Evolutionary conservation across 805 yeast genomes (phyloP).

Genomic region (Candida broadrunensis): DNA sequence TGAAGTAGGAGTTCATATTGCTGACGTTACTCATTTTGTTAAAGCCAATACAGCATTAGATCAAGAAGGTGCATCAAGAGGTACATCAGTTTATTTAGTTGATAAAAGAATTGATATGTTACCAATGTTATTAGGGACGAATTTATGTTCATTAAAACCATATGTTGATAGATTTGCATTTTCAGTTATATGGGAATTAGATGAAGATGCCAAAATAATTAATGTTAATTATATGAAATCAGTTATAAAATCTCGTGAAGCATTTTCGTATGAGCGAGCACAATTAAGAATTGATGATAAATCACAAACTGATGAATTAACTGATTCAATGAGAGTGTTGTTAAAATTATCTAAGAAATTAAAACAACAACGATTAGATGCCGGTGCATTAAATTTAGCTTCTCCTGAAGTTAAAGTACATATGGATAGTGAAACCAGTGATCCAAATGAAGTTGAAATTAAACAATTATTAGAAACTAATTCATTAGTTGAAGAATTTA

Average conservation of each 20-base stretch:
- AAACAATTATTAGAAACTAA: conserved; percentile 86
- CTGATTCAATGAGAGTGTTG: conserved; percentile 84
- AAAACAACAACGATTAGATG: conserved; percentile 81
- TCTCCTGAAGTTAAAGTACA: conserved; percentile 98
- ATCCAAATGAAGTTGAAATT: conserved; percentile 93
- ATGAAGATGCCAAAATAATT: conserved; percentile 79
- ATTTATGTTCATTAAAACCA: conserved; percentile 91
- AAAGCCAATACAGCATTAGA: conserved; percentile 90
- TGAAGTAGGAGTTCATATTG: conserved; percentile 98
- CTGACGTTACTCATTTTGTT: conserved; percentile 97
- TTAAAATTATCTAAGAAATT: conserved; percentile 76
- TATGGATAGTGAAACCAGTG: conserved; percentile 95
- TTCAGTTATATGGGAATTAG: conserved; percentile 94
- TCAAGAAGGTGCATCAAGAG: conserved; percentile 94
- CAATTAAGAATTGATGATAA: conserved; percentile 86
- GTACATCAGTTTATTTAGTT: conserved; percentile 94
- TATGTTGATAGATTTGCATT: conserved; percentile 95
- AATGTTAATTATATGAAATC: conserved; percentile 80
- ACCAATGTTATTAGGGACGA: conserved; percentile 92
- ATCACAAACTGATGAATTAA: conserved; percentile 74
- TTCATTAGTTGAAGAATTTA: conserved; percentile 95
- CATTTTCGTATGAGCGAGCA: conserved; percentile 92
- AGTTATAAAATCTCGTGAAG: conserved; percentile 85
- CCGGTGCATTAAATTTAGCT: conserved; percentile 95
- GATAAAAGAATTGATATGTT: conserved; percentile 99